Evolutionary conservation across 441 rosid species (phyloP), one percentile per base, ranked within the genome.

Genomic region (Gossypium davidsonii): DNA sequence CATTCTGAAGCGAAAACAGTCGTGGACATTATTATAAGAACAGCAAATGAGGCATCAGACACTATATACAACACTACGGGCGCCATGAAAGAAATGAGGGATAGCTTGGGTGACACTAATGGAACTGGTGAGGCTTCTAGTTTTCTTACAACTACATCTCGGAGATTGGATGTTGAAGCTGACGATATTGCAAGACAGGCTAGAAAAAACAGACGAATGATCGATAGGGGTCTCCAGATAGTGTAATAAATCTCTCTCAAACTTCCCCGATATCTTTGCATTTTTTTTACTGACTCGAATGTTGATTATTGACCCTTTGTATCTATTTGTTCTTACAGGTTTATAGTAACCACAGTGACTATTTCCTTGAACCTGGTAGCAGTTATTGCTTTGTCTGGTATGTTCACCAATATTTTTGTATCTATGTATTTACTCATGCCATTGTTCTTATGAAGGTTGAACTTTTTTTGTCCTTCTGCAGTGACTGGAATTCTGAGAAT

Each of bases 51-150:
- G 9, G 91, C 91, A 20, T 81, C 93, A 0, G 78, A 49, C 49
- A 86, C 88, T 57, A 79, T 90, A 48, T 78, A 79, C 51, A 84
- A 83, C 73, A 83, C 90, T 2, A 85, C 93, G n/a, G 89, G 86
- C 60, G 90, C 88, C 51, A 86, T 90, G 89, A 84, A 66, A 67
- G 85, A 76, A 7, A 82, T 90, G 69, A 82, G 78, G 51, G 73
- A 75, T 34, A 78, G 61, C 70, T 57, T 88, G 64, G 87, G 77
- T 53, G 68, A 74, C 58, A 58, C 77, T 25, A 49, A 70, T 46
- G 83, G 15, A 53, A 80, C 59, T 12, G 75, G 0, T 6, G 46
- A 73, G 58, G 73, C 88, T 4, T 64, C 86, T 10, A 62, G 61
- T 59, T 85, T 86, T 77, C 88, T 90, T 25, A 73, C 78, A 11